Conservation (phyloP, 2,329 filamentous ascomycete species). For the Aspergillus aculeatus region DNA sequence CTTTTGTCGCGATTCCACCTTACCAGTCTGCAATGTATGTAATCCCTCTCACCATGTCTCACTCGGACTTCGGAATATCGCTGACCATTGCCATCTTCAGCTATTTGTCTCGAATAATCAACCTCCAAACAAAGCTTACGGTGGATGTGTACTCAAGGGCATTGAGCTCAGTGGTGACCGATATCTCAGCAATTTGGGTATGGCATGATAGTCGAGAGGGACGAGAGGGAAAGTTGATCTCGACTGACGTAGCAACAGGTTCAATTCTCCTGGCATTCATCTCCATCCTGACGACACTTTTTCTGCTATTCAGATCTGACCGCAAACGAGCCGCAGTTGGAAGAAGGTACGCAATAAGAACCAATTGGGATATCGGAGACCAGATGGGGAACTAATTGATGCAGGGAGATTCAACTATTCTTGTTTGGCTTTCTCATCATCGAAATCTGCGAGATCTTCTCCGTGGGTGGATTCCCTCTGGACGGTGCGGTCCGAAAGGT, state of each 20-base stretch:
- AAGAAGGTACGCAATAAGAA: slow-evolving; percentile 63
- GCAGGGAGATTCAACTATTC: slow-evolving; percentile 95
- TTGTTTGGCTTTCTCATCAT: slow-evolving; percentile 81
- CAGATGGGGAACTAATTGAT: slow-evolving; percentile 14
- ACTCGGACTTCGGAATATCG: neutral
- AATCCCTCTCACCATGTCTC: slow-evolving; percentile 3
- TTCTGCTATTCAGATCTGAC: slow-evolving; percentile 77
- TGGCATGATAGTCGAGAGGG: slow-evolving; percentile 30
- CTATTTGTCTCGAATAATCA: slow-evolving; percentile 63
- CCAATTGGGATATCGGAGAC: neutral
- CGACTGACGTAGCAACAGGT: slow-evolving; percentile 51
- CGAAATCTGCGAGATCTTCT: slow-evolving; percentile 94
- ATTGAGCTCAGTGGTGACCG: slow-evolving; percentile 67
- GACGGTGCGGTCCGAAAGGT: slow-evolving; percentile 62
- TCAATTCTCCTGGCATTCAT: slow-evolving; percentile 80
- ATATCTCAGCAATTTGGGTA: slow-evolving; percentile 79
- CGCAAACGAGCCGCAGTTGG: slow-evolving; percentile 92
- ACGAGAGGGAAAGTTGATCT: neutral
- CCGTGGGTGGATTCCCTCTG: slow-evolving; percentile 83
- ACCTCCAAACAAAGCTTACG: slow-evolving; percentile 60
- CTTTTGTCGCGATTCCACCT: slow-evolving; percentile 80
- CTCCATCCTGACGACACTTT: slow-evolving; percentile 66
- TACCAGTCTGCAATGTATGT: slow-evolving; percentile 82
- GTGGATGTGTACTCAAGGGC: slow-evolving; percentile 72
- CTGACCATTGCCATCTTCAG: slow-evolving; percentile 43